A percentile compares a stretch with the other conserved stretches of the same genome.
Evolutionary conservation across 257 asterid species (phyloP).

Genomic region (Thymus mandschuricus): DNA sequence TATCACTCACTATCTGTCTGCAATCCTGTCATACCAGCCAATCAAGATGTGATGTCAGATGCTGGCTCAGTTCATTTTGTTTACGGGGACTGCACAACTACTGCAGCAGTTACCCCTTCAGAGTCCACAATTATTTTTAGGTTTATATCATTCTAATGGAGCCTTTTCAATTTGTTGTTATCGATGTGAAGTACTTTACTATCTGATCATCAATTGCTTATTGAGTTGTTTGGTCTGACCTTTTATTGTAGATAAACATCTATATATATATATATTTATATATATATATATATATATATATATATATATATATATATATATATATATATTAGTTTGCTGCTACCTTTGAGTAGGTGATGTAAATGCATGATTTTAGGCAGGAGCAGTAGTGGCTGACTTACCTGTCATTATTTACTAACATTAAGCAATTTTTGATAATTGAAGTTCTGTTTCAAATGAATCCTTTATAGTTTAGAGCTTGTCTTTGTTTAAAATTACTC

Average conservation of each 20-base stretch:
- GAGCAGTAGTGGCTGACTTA: not conserved
- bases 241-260: too few relatives aligned
- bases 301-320: not conserved
- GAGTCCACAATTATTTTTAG: constrained; percentile 79
- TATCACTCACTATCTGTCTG: constrained; percentile 70
- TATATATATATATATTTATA: not conserved
- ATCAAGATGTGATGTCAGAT: constrained; percentile 57
- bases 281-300: not conserved
- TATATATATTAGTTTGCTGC: not conserved
- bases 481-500: constrained; percentile 15
- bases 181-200: not conserved
- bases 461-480: constrained; percentile 11
- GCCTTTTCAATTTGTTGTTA: not conserved
- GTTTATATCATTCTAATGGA: constrained; percentile 36
- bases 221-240: too few relatives aligned
- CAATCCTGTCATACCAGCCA: constrained; percentile 50
- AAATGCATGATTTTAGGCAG: not conserved
- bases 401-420: not conserved
- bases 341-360: not conserved
- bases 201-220: not conserved
- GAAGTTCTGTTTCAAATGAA: constrained; percentile 22
- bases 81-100: constrained; percentile 93
- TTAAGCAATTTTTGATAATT: constrained; percentile 2
- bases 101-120: constrained; percentile 60
- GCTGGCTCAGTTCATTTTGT: constrained; percentile 77